Percentiles rank a stretch among this genome's conserved stretches.
Conservation (phyloP, 2,329 filamentous ascomycete species). For the Fusarium coffeatum region DNA sequence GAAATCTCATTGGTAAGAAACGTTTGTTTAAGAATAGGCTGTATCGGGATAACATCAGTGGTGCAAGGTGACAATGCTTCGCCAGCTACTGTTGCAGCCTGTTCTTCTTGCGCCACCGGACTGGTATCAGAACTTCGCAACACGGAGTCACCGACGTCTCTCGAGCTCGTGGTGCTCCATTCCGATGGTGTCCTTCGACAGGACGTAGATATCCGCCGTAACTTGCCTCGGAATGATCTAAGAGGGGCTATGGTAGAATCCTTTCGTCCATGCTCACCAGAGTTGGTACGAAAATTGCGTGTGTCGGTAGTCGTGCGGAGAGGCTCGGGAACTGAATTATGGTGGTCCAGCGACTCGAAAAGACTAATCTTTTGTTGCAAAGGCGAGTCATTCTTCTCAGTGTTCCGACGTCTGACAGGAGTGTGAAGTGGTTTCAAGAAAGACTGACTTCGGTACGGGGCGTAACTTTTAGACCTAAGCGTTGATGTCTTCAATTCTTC, state of each 20-base stretch:
- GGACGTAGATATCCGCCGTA: conserved; percentile 39
- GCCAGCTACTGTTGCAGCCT: not conserved
- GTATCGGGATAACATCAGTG: conserved; percentile 11
- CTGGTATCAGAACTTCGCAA: not conserved
- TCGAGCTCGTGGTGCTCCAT: conserved; percentile 32
- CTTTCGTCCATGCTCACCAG: not conserved
- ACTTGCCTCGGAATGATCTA: conserved; percentile 21
- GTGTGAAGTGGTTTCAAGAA: not conserved
- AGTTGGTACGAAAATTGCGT: not conserved
- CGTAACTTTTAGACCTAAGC: conserved; percentile 12
- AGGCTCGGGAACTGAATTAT: not conserved
- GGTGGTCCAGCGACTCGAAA: conserved; percentile 46
- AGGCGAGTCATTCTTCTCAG: conserved; percentile 29
- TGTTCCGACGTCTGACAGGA: conserved; percentile 1
- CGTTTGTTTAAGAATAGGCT: conserved; percentile 14
- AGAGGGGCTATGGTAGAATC: conserved; percentile 1
- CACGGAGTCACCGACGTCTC: not conserved
- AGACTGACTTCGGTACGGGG: not conserved
- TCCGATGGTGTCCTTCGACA: conserved; percentile 34
- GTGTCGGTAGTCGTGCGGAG: not conserved
- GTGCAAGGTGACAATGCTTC: conserved; percentile 12
- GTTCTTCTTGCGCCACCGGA: not conserved
- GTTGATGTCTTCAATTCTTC: not conserved
- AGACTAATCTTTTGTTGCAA: conserved; percentile 48
- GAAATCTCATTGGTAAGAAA: conserved; percentile 24